phyloP scores from a whole-genome alignment of 257 asterid species.

The Gentiana macrophylla region DNA sequence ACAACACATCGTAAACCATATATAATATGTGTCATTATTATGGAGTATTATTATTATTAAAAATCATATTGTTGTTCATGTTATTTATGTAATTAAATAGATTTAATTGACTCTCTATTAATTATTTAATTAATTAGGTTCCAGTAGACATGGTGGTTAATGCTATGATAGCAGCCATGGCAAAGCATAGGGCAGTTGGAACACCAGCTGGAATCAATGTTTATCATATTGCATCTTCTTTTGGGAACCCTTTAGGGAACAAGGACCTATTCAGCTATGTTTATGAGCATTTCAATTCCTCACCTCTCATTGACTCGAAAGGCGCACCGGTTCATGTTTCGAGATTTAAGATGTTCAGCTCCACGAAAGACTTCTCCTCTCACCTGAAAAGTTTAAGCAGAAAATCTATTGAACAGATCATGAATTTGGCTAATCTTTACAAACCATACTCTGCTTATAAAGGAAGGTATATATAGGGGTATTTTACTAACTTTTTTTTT shows the following conservation, averaged over 20 bases:
- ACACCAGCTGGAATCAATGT: constrained; percentile 34
- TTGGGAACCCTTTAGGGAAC: constrained; percentile 65
- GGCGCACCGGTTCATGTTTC: constrained; percentile 68
- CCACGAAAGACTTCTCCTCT: constrained; percentile 78
- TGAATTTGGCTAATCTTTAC: constrained; percentile 69
- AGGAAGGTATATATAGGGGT: constrained; percentile 48
- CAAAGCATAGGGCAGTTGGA: constrained; percentile 68
- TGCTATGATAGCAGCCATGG: constrained; percentile 93
- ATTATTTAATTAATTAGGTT: constrained; percentile 34
- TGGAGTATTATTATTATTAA: too few relatives aligned
- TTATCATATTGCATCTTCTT: constrained; percentile 81
- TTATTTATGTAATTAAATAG: background rate
- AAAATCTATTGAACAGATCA: constrained; percentile 81
- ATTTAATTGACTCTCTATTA: background rate
- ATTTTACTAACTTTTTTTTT: too few relatives aligned
- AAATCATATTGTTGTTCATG: too few relatives aligned
- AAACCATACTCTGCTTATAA: constrained; percentile 81
- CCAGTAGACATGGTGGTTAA: constrained; percentile 98
- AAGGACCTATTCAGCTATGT: constrained; percentile 56
- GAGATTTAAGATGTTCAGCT: constrained; percentile 63
- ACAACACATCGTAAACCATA: too few relatives aligned
- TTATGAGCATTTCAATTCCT: constrained; percentile 55
- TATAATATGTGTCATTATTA: too few relatives aligned
- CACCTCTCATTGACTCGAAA: constrained; percentile 57
- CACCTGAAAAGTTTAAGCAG: constrained; percentile 78